A percentile compares a stretch with the other conserved stretches of the same genome.
phyloP scores from a whole-genome alignment of 345 rosid genomes.

The Populus ilicifolia region DNA sequence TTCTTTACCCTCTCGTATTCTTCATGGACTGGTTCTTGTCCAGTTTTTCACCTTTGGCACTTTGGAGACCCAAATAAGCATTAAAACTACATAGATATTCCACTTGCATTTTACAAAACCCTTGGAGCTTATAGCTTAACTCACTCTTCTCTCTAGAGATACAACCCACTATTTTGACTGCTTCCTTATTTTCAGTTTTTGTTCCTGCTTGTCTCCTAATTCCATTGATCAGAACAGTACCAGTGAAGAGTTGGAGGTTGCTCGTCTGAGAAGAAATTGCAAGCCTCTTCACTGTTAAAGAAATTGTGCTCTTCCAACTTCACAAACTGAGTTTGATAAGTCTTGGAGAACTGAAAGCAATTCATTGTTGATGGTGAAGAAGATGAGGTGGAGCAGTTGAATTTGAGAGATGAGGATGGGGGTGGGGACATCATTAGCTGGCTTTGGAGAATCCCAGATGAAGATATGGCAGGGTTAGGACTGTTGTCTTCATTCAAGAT shows the following conservation, averaged over 20 bases:
- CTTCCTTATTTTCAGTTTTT: not conserved
- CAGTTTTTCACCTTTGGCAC: constrained; percentile 1
- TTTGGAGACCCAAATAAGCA: constrained; percentile 2
- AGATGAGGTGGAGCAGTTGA: constrained; percentile 16
- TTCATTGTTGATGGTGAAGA: constrained; percentile 21
- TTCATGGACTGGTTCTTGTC: constrained; percentile 1
- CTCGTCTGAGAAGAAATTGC: constrained; percentile 78
- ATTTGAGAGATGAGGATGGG: constrained; percentile 9
- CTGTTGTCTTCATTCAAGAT: constrained; percentile 72
- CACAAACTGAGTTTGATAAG: constrained; percentile 49
- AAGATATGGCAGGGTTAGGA: constrained; percentile 50
- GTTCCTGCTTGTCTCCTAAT: not conserved
- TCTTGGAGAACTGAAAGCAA: constrained; percentile 15
- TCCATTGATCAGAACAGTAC: constrained; percentile 67
- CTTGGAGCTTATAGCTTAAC: constrained; percentile 3
- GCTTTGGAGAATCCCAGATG: constrained; percentile 32
- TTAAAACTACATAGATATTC: constrained; percentile 10
- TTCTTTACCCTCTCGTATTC: not conserved
- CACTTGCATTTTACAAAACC: constrained; percentile 7
- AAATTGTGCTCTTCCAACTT: constrained; percentile 83
- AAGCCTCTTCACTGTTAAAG: constrained; percentile 70
- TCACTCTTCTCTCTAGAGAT: not conserved
- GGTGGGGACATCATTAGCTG: constrained; percentile 34
- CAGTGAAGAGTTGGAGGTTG: constrained; percentile 82
- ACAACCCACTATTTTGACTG: not conserved